Evolutionary conservation across 495 filamentous ascomycete genomes (phyloP).

Genomic region (Penicillium herquei): DNA sequence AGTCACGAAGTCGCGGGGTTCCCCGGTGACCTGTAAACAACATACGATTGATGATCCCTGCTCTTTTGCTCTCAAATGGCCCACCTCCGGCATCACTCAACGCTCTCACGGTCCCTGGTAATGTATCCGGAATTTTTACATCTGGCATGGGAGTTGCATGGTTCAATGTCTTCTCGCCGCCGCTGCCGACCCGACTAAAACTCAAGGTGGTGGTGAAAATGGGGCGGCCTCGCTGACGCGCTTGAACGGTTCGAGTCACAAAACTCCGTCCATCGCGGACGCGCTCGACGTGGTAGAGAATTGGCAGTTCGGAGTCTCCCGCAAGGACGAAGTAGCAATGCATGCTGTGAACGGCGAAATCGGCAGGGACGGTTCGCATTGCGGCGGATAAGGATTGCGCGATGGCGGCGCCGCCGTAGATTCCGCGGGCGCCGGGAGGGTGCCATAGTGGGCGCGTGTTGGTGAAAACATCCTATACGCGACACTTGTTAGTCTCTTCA

Average conservation of each 20-base stretch:
- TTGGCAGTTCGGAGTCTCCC: conserved; percentile 77
- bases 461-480: conserved; percentile 76
- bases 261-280: conserved; percentile 90
- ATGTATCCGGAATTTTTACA: conserved; percentile 23
- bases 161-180: conserved; percentile 57
- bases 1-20: background rate
- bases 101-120: conserved; percentile 20
- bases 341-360: conserved; percentile 89
- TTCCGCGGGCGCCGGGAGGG: conserved; percentile 83
- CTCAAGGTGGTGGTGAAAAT: conserved; percentile 95
- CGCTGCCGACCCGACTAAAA: conserved; percentile 72
- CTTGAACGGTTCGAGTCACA: conserved; percentile 92
- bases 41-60: conserved; percentile 46
- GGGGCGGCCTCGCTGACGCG: conserved; percentile 78
- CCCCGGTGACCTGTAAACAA: conserved; percentile 2
- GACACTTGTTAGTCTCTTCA: conserved; percentile 1
- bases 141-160: conserved; percentile 36
- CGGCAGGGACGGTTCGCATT: conserved; percentile 73
- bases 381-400: conserved; percentile 89
- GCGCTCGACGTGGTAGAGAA: conserved; percentile 89
- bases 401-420: conserved; percentile 91
- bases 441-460: conserved; percentile 90
- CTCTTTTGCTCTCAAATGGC: conserved; percentile 41
- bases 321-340: conserved; percentile 98
- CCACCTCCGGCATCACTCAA: conserved; percentile 34